These are phyloP conservation scores for Bryoerythrophyllum caledonicum DNA, from an alignment of 225 moss, liverwort and hornwort genomes.

Conservation along the genomic window DNA sequence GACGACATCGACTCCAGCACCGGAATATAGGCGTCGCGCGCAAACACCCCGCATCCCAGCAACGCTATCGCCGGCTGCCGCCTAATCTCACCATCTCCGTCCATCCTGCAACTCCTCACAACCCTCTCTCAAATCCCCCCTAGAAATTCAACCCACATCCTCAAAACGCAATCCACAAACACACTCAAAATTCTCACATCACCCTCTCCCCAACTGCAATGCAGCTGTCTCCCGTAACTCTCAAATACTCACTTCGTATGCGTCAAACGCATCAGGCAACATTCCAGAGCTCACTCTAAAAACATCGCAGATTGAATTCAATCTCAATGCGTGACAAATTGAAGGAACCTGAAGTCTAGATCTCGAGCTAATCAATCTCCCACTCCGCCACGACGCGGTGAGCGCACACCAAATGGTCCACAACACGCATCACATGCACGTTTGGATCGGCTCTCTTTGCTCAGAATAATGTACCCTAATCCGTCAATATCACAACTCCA, in stretches of 20 bases:
- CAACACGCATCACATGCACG: neutral
- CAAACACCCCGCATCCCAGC: constrained; percentile 85
- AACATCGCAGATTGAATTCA: neutral
- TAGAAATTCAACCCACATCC: neutral
- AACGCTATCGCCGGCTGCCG: constrained; percentile 65
- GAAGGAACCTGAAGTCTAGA: neutral
- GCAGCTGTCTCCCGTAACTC: neutral
- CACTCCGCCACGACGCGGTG: neutral
- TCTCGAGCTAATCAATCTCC: neutral
- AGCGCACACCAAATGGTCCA: neutral
- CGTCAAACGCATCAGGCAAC: too few relatives aligned
- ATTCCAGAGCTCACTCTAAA: neutral
- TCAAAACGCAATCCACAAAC: neutral
- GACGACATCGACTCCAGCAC: constrained; percentile 52
- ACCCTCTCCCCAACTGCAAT: neutral
- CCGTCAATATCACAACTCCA: neutral
- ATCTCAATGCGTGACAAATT: neutral
- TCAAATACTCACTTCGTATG: neutral
- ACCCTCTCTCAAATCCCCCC: neutral
- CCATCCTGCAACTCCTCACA: constrained; percentile 13
- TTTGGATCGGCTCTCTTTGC: neutral
- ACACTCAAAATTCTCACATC: neutral
- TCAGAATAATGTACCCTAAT: neutral
- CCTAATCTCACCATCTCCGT: constrained; percentile 48
- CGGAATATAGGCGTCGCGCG: constrained; percentile 82